A percentile compares a stretch with the other conserved stretches of the same genome.
phyloP scores from a whole-genome alignment of 2,329 filamentous ascomycete genomes.

The Colletotrichum salicis region DNA sequence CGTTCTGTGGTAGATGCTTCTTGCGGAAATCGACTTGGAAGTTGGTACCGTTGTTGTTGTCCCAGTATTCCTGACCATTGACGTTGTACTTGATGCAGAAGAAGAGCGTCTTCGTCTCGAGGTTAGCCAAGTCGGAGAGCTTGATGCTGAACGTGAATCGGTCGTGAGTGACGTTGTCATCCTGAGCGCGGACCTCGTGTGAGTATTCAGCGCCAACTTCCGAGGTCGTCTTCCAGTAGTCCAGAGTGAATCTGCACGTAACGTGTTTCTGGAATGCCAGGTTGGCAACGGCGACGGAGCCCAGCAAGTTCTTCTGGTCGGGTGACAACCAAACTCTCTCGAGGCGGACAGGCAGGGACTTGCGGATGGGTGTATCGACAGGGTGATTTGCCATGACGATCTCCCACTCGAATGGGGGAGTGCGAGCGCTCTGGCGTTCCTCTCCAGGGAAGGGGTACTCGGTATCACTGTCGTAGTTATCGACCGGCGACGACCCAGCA shows the following conservation, averaged over 20 bases:
- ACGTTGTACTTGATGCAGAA: slow-evolving; percentile 91
- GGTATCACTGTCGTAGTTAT: slow-evolving; percentile 84
- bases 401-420: slow-evolving; percentile 82
- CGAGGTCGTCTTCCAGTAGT: slow-evolving; percentile 99
- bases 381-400: slow-evolving; percentile 78
- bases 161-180: slow-evolving; percentile 72
- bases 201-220: slow-evolving; percentile 91
- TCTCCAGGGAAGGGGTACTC: slow-evolving; percentile 86
- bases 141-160: slow-evolving; percentile 96
- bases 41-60: slow-evolving; percentile 88
- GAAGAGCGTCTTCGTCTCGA: slow-evolving; percentile 92
- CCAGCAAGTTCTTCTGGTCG: slow-evolving; percentile 88
- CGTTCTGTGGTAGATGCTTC: slow-evolving; percentile 73
- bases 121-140: slow-evolving; percentile 87
- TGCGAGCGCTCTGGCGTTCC: slow-evolving; percentile 51
- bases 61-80: slow-evolving; percentile 89
- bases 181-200: slow-evolving; percentile 62
- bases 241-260: slow-evolving; percentile 92
- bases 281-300: slow-evolving; percentile 86
- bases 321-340: slow-evolving; percentile 88
- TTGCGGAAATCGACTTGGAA: slow-evolving; percentile 95
- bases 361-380: slow-evolving; percentile 69
- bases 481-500: slow-evolving; percentile 89
- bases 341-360: slow-evolving; percentile 76
- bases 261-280: slow-evolving; percentile 89